Conservation (phyloP, 352 stramenopile species). For the Phytophthora pseudosyringae region DNA sequence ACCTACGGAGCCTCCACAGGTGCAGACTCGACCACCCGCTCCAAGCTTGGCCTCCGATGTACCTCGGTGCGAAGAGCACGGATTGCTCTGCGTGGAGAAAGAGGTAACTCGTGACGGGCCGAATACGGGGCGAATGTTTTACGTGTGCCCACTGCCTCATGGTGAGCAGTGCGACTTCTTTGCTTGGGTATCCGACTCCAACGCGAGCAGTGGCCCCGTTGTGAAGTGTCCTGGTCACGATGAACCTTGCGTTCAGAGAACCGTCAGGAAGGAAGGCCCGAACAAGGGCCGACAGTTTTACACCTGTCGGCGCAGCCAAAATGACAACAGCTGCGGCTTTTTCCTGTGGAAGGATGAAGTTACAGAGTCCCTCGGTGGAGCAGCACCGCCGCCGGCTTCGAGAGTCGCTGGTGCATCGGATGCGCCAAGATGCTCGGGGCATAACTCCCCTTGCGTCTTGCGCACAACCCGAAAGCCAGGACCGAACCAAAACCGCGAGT, state of each 20-base stretch:
- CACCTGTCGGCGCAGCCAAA: conserved; percentile 55
- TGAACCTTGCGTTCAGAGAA: conserved; percentile 69
- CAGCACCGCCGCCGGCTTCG: neutral
- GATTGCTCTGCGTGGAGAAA: conserved; percentile 55
- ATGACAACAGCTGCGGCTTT: conserved; percentile 71
- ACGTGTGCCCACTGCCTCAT: conserved; percentile 83
- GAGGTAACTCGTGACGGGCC: conserved; percentile 62
- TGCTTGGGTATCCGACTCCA: conserved; percentile 83
- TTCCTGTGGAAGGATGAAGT: conserved; percentile 82
- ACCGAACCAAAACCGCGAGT: conserved; percentile 92
- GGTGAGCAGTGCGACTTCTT: conserved; percentile 93
- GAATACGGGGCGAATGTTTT: conserved; percentile 95
- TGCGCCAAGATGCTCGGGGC: conserved; percentile 51
- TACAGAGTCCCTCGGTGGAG: conserved; percentile 1
- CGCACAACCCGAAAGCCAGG: conserved; percentile 56
- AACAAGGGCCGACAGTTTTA: conserved; percentile 80
- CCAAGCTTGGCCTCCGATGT: conserved; percentile 21
- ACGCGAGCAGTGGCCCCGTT: conserved; percentile 7
- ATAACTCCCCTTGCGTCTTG: conserved; percentile 49
- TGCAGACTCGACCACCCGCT: neutral
- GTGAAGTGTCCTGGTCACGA: conserved; percentile 62
- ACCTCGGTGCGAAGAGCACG: conserved; percentile 58
- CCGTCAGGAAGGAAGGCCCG: conserved; percentile 63
- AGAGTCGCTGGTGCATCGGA: conserved; percentile 7
- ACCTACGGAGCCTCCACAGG: neutral